Base-by-base conservation (phyloP, 352 stramenopile species). In the Salisapilia sapeloensis region DNA sequence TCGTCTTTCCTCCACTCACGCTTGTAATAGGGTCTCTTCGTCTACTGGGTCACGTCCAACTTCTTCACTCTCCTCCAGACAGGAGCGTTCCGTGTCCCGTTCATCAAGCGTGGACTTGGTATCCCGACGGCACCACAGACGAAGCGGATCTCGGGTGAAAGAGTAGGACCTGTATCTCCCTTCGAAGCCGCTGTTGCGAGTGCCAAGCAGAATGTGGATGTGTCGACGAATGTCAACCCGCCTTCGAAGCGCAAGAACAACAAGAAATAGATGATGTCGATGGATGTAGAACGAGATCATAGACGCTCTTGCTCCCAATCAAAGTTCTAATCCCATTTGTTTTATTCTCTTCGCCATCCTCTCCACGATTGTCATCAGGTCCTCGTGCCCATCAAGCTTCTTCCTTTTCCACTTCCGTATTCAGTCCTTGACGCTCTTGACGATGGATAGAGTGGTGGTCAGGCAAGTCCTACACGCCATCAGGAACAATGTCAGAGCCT, bases 41-140 rank as follows among this genome's bases (percentile, higher is more conserved):
- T 90, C 19, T 90, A 87, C 63, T 90, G 75, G 75, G 69, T 90
- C 40, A 81, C 55, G 29, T 87, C 71, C 24, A 90, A 85, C 53
- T 46, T 59, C 33, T 90, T 71, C 55, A 83, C 75, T 23, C 33
- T 90, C 9, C 34, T 40, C 17, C 70, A 87, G 42, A 84, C 64
- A 6, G 48, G 54, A 8, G 23, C 62, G 14, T 45, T 86, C 45
- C 69, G 69, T 15, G 29, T 80, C 8, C 60, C 65, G 27, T 24
- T 53, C 18, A 41, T 86, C 16, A 76, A 75, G 38, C 56, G 52
- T 13, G 48, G 42, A 29, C 35, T 86, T 14, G 58, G 60, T 16
- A 74, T 83, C 40, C 67, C 40, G 3, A 39, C 44, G 19, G 33
- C 26, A 1, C 28, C 21, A 18, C 25, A 39, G 34, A 58, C 62